These are phyloP conservation scores for Wickerhamomyces hampshirensis DNA, from an alignment of 805 yeast genomes.

Conservation along the genomic window DNA sequence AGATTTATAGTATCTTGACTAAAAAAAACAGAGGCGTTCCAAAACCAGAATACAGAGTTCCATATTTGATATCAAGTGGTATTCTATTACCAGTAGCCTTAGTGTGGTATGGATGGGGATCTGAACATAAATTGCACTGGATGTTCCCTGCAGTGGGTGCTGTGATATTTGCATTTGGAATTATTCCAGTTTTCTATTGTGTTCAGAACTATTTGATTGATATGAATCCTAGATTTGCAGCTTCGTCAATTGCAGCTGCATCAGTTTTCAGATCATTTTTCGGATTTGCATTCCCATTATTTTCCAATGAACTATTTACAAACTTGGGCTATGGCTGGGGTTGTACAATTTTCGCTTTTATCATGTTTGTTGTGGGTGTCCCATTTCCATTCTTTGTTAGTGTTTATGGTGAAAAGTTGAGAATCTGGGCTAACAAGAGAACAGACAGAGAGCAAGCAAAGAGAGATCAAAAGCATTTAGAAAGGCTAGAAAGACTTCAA, in stretches of 20 bases:
- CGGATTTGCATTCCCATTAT: conserved; percentile 68
- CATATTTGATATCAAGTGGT: conserved; percentile 45
- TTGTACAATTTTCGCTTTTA: conserved; percentile 53
- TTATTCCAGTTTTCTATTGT: conserved; percentile 63
- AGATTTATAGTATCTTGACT: conserved; percentile 32
- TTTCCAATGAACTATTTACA: conserved; percentile 54
- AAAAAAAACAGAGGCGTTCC: conserved; percentile 45
- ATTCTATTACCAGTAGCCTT: conserved; percentile 54
- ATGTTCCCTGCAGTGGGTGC: conserved; percentile 61
- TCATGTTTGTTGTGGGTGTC: conserved; percentile 54
- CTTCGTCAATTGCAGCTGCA: conserved; percentile 66
- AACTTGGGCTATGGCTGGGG: conserved; percentile 68
- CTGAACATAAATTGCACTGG: conserved; percentile 51
- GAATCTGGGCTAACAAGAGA: conserved; percentile 53
- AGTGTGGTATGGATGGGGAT: conserved; percentile 72
- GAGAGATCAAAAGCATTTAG: conserved; percentile 39
- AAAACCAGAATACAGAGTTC: conserved; percentile 59
- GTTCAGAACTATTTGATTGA: conserved; percentile 67
- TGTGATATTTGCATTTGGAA: conserved; percentile 51
- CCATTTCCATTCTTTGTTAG: conserved; percentile 62
- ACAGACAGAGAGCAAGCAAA: conserved; percentile 43
- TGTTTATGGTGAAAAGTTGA: conserved; percentile 50
- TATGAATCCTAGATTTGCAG: conserved; percentile 62
- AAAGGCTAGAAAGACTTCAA: conserved; percentile 23
- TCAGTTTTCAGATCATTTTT: conserved; percentile 61